Conservation (phyloP, 352 stramenopile species). For the Globisporangium lucens region DNA sequence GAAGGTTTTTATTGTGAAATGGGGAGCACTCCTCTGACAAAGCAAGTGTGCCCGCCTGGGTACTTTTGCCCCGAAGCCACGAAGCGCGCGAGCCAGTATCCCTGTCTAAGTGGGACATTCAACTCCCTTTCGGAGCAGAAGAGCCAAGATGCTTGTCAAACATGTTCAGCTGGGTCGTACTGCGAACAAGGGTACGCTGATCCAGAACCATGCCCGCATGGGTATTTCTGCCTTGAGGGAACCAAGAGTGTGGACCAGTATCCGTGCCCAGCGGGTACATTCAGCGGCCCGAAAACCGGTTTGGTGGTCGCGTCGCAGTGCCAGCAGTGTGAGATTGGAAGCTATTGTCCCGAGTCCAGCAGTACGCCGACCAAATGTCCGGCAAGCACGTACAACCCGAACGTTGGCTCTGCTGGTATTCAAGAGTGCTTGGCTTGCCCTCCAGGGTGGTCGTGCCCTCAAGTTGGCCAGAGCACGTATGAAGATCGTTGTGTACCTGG, state of each 20-base stretch:
- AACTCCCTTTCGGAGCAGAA: conserved; percentile 54
- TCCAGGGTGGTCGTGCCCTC: conserved; percentile 69
- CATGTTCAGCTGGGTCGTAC: conserved; percentile 63
- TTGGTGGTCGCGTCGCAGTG: conserved; percentile 51
- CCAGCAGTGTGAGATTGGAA: conserved; percentile 53
- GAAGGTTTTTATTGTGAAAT: conserved; percentile 80
- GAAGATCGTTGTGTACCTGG: conserved; percentile 61
- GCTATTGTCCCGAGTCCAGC: conserved; percentile 82
- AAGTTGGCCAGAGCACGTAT: conserved; percentile 57
- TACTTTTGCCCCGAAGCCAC: conserved; percentile 76
- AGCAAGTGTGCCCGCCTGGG: conserved; percentile 55
- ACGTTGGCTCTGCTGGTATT: conserved; percentile 34
- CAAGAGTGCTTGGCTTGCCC: conserved; percentile 71
- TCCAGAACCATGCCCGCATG: conserved; percentile 59
- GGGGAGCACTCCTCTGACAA: conserved; percentile 60
- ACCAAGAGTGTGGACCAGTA: conserved; percentile 66
- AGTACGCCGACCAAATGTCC: conserved; percentile 63
- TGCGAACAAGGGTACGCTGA: conserved; percentile 48
- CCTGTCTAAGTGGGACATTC: conserved; percentile 87
- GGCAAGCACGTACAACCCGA: conserved; percentile 74
- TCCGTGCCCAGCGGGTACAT: conserved; percentile 87
- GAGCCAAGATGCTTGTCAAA: conserved; percentile 43
- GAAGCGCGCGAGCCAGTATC: conserved; percentile 58
- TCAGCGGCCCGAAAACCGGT: conserved; percentile 59
- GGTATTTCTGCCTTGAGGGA: conserved; percentile 81